Conservation (phyloP, 1,139 yeast species). For the Blastobotrys persicus region DNA sequence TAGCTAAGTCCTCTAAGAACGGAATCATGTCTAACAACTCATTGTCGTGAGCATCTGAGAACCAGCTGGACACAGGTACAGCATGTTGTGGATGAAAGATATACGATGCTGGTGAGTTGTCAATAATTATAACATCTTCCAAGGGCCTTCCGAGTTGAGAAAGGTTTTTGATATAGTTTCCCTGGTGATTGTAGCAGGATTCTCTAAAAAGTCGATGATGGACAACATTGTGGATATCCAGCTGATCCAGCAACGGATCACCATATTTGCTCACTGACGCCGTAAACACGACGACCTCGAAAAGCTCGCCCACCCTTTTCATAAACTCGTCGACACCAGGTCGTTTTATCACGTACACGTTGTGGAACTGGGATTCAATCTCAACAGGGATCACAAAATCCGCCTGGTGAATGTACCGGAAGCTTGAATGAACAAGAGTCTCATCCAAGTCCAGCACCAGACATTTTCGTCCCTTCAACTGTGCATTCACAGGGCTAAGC, state of each 20-base stretch:
- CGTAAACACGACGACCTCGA: slow-evolving; percentile 94
- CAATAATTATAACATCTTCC: slow-evolving; percentile 80
- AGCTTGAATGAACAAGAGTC: slow-evolving; percentile 92
- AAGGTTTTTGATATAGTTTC: slow-evolving; percentile 89
- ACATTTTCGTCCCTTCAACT: slow-evolving; percentile 65
- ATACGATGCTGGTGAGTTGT: slow-evolving; percentile 96
- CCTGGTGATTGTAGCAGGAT: slow-evolving; percentile 75
- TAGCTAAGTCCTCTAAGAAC: slow-evolving; percentile 78
- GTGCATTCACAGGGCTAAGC: slow-evolving; percentile 51
- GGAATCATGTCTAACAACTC: slow-evolving; percentile 91
- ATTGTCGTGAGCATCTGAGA: slow-evolving; percentile 95
- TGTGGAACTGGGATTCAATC: slow-evolving; percentile 87
- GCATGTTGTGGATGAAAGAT: slow-evolving; percentile 98
- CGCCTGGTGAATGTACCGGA: slow-evolving; percentile 86
- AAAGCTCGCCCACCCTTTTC: slow-evolving; percentile 75
- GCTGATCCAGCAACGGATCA: slow-evolving; percentile 85
- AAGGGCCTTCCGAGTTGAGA: slow-evolving; percentile 93
- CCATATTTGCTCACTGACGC: slow-evolving; percentile 96
- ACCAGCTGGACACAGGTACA: slow-evolving; percentile 97
- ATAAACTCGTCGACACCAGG: slow-evolving; percentile 98
- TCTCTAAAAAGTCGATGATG: slow-evolving; percentile 95
- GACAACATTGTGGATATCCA: slow-evolving; percentile 68
- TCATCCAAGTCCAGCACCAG: slow-evolving; percentile 91
- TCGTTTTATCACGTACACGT: slow-evolving; percentile 92
- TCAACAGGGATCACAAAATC: slow-evolving; percentile 93